Evolutionary conservation across 2,329 filamentous ascomycete species (phyloP).

Genomic region (Cladobotryum mycophilum): DNA sequence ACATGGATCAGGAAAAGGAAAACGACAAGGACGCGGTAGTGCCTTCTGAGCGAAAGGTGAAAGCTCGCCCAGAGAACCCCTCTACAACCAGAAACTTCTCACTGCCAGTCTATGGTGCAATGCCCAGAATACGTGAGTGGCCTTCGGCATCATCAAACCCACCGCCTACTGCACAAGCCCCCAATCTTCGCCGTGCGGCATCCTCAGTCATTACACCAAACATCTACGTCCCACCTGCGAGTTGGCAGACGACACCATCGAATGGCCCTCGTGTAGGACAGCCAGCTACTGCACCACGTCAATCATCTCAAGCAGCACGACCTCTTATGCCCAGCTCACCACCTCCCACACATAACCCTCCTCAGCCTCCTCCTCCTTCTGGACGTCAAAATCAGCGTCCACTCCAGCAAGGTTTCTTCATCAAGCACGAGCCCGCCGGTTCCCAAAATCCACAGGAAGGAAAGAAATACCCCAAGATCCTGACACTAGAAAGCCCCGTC

Average conservation of each 20-base stretch:
- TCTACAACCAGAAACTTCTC: neutral
- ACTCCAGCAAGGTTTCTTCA: neutral
- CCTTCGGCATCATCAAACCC: neutral
- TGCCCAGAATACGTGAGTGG: neutral
- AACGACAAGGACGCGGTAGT: neutral
- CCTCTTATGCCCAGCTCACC: too few species aligned
- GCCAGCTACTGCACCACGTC: too few species aligned
- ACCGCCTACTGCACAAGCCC: neutral
- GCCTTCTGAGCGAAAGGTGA: neutral
- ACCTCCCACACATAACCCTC: too few species aligned
- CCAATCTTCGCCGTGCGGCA: conserved; percentile 12
- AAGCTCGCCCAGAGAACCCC: too few species aligned
- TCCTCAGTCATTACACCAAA: conserved; percentile 18
- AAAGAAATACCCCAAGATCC: neutral
- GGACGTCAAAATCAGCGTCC: too few species aligned
- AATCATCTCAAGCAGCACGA: too few species aligned
- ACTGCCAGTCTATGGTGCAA: neutral
- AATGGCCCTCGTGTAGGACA: too few species aligned
- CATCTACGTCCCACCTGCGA: conserved; percentile 5
- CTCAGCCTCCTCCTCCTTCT: too few species aligned
- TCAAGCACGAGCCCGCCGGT: neutral
- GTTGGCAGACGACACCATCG: neutral
- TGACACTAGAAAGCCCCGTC: neutral
- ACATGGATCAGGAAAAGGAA: neutral
- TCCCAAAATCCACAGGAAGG: neutral